Evolutionary conservation across 2,329 filamentous ascomycete genomes (phyloP).

Genomic region (Colletotrichum sp.): DNA sequence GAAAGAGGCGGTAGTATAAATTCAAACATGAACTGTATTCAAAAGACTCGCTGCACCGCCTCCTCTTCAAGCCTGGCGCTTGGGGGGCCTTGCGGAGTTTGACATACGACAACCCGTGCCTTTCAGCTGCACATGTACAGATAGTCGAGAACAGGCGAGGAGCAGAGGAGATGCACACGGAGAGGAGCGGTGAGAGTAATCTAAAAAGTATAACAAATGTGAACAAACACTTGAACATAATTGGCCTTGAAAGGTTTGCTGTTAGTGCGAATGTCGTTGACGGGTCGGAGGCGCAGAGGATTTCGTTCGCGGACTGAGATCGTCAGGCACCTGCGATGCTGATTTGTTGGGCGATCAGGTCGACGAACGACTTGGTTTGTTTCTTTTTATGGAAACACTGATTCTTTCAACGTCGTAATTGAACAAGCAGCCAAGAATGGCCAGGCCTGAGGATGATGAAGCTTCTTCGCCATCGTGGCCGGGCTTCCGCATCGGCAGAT

Average conservation of each 20-base stretch:
- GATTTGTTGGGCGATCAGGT: neutral
- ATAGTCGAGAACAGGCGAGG: neutral
- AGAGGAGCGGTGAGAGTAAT: neutral
- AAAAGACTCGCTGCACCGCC: neutral
- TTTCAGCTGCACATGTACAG: neutral
- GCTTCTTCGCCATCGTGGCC: neutral
- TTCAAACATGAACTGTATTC: neutral
- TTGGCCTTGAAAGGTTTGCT: neutral
- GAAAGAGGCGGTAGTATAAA: neutral
- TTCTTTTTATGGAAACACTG: neutral
- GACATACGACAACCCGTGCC: neutral
- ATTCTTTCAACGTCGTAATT: neutral
- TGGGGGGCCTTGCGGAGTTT: neutral
- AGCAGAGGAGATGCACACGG: neutral
- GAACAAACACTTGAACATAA: neutral
- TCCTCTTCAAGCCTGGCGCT: constrained; percentile 22
- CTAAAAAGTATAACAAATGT: neutral
- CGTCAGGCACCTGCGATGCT: neutral
- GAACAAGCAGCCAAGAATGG: neutral
- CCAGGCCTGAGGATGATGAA: neutral
- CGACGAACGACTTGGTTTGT: neutral
- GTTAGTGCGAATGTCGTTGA: rapidly evolving
- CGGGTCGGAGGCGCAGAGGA: neutral
- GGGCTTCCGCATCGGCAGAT: neutral
- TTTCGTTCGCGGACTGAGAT: neutral